Evolutionary conservation across 2,329 filamentous ascomycete genomes (phyloP).

Genomic region (Metarhizium anisopliae): DNA sequence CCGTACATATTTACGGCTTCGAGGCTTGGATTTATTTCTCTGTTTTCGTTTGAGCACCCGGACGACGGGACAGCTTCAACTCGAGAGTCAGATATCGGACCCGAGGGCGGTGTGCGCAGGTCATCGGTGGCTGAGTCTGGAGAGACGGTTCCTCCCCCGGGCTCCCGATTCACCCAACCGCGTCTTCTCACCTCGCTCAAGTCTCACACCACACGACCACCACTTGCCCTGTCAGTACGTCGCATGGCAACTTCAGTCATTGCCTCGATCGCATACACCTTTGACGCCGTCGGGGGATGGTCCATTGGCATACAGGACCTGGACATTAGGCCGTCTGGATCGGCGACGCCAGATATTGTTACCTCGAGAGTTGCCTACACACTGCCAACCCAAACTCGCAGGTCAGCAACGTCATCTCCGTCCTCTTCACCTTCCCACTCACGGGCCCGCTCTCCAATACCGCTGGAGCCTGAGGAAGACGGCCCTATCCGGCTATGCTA

Average conservation of each 20-base stretch:
- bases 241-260: constrained; percentile 53
- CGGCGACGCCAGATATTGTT: constrained; percentile 18
- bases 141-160: constrained; percentile 1
- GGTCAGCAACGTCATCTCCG: constrained; percentile 9
- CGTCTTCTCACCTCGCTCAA: constrained; percentile 65
- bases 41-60: constrained; percentile 56
- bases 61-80: constrained; percentile 1
- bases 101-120: not conserved
- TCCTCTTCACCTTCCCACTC: constrained; percentile 6
- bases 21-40: constrained; percentile 59
- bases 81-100: not conserved
- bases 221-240: constrained; percentile 77
- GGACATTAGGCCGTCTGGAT: constrained; percentile 41
- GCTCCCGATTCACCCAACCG: constrained; percentile 15
- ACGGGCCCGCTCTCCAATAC: constrained; percentile 6
- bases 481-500: constrained; percentile 60
- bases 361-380: constrained; percentile 28
- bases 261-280: constrained; percentile 81
- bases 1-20: constrained; percentile 78
- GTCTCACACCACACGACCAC: constrained; percentile 70
- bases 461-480: constrained; percentile 13
- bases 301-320: constrained; percentile 88
- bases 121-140: not conserved
- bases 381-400: constrained; percentile 20
- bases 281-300: constrained; percentile 73